Percentiles rank a stretch among this genome's conserved stretches.
Conservation (phyloP, 2,329 filamentous ascomycete species). For the Alternaria sp. region DNA sequence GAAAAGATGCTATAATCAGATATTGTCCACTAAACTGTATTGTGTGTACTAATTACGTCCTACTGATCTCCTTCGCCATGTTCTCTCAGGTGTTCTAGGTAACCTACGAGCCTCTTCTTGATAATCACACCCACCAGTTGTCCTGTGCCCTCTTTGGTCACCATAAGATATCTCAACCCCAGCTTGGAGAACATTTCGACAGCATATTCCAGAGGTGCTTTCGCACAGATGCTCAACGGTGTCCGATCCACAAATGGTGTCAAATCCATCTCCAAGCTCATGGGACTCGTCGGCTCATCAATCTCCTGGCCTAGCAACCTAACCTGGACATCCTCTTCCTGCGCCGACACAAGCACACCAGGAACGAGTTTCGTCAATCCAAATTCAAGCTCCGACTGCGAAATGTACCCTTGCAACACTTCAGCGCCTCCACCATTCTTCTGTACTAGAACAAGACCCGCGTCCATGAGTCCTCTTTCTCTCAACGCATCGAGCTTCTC, state of each 20-base stretch:
- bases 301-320: constrained; percentile 48
- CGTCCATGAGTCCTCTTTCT: constrained; percentile 61
- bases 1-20: constrained; percentile 41
- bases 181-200: constrained; percentile 67
- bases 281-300: constrained; percentile 30
- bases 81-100: constrained; percentile 51
- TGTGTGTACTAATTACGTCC: background rate
- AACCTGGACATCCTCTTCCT: constrained; percentile 38
- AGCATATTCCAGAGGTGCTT: constrained; percentile 64
- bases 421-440: constrained; percentile 17
- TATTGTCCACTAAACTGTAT: constrained; percentile 9
- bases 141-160: constrained; percentile 60
- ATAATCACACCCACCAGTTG: constrained; percentile 61
- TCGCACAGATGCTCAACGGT: constrained; percentile 57
- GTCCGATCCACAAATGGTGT: constrained; percentile 61
- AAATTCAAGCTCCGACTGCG: constrained; percentile 61
- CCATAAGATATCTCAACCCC: constrained; percentile 62
- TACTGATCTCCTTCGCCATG: background rate
- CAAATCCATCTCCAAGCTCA: constrained; percentile 50
- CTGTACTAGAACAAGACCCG: constrained; percentile 63
- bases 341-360: constrained; percentile 5
- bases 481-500: constrained; percentile 57
- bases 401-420: constrained; percentile 62
- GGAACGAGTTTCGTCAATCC: constrained; percentile 50
- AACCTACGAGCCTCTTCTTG: constrained; percentile 64